phyloP scores from a whole-genome alignment of 371 early-diverging fungal species.

The Caulochytrium protostelioides region DNA sequence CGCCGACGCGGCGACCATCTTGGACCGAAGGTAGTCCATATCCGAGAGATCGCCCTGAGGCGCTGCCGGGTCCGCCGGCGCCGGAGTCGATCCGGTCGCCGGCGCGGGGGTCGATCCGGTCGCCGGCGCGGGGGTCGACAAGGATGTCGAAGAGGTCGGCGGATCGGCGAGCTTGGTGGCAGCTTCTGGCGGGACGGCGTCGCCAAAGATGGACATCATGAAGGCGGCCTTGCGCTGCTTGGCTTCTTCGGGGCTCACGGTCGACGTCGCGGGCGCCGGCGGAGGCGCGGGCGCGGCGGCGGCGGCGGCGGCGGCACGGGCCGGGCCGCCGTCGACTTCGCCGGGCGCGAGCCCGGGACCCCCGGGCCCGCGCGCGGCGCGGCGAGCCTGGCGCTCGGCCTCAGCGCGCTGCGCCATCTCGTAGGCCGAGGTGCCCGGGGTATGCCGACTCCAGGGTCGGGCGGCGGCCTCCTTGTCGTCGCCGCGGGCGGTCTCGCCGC shows the following conservation, averaged over 20 bases:
- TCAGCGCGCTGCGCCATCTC: constrained; percentile 14
- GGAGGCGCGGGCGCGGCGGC: too few species aligned
- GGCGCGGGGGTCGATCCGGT: neutral
- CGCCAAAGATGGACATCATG: neutral
- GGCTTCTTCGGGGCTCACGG: neutral
- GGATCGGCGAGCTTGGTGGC: too few species aligned
- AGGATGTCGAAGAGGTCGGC: too few species aligned
- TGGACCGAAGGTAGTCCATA: constrained; percentile 41
- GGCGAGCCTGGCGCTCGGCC: constrained; percentile 6
- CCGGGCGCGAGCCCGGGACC: neutral
- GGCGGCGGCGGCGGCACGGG: too few species aligned
- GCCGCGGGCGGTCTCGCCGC: constrained; percentile 12
- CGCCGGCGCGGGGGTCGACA: neutral
- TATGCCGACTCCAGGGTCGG: constrained; percentile 71
- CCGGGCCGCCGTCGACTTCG: too few species aligned
- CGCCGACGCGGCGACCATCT: constrained; percentile 17
- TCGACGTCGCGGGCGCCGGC: too few species aligned
- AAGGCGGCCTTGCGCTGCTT: constrained; percentile 2
- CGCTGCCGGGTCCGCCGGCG: constrained; percentile 6
- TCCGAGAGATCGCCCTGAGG: constrained; percentile 28
- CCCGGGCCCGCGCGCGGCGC: constrained; percentile 1
- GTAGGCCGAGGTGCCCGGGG: constrained; percentile 50
- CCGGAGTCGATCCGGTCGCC: constrained; percentile 5
- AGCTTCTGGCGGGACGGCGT: neutral
- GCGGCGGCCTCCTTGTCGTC: constrained; percentile 3